Conservation (phyloP, 2,329 filamentous ascomycete genomes). For the Trichoderma guizhouense region DNA sequence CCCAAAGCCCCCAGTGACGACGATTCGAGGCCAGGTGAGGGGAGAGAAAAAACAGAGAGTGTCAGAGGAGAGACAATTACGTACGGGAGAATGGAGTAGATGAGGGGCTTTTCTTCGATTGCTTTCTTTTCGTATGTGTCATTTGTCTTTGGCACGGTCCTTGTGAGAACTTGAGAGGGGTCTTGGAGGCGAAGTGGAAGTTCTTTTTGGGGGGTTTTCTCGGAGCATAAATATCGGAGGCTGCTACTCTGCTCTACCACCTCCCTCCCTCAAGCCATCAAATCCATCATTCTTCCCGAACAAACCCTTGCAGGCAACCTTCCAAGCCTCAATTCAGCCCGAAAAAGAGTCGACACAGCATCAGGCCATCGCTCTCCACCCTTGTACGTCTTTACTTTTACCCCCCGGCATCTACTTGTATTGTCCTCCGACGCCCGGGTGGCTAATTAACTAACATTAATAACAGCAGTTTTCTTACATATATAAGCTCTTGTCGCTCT, state of each 20-base stretch:
- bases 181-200: neutral
- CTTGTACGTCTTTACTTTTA: neutral
- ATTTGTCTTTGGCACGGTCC: neutral
- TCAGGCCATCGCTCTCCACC: conserved; percentile 14
- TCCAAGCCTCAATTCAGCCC: conserved; percentile 8
- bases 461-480: neutral
- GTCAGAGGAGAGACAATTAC: neutral
- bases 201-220: neutral
- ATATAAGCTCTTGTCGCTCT: neutral
- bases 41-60: neutral
- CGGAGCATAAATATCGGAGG: conserved; percentile 13
- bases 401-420: neutral
- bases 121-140: neutral
- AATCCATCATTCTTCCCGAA: neutral
- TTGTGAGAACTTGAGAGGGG: neutral
- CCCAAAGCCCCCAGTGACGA: neutral
- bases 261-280: neutral
- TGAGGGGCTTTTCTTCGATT: neutral
- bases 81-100: neutral
- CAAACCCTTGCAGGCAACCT: neutral
- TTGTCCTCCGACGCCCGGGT: neutral
- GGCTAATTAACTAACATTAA: neutral
- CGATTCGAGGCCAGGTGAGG: neutral
- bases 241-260: neutral
- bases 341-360: conserved; percentile 3